Base-by-base conservation (phyloP, 2,329 filamentous ascomycete species). In the Alternaria hordeiaustralica region DNA sequence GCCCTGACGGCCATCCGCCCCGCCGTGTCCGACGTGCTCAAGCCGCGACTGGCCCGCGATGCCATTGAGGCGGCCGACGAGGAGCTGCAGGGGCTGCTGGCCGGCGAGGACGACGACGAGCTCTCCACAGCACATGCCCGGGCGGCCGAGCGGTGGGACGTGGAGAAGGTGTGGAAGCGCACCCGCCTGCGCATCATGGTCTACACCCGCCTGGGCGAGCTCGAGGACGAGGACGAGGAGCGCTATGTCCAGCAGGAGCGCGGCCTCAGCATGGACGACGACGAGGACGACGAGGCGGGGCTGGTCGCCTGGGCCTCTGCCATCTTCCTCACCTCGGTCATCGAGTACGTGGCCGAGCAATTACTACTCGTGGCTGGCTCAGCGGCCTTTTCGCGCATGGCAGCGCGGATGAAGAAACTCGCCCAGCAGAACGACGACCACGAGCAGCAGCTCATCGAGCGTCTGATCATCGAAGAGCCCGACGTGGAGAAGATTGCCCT, bases 181-280 rank as follows among this genome's bases (percentile, higher is more conserved):
- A 96, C 94, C 0, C 89, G 96, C 58, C 83, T 99, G 73, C 89
- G 96, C 64, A 97, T 96, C 79, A 99, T 99, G 96, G 95, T 99
- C 21, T 98, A 98, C 79, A 98, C 94, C 9, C 94, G 96, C 9
- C 84, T 99, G 7, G 96, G 96, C 47, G 95, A 99, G 76, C 90
- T 99, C 87, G 96, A 99, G 79, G 96, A 99, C 81, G 94, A 98
- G 70, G 96, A 99, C 69, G 96, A 98, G 79, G 95, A 97, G 75
- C 89, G 90, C 55, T 93, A 93, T 75, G 92, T 96, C 77, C 89
- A 94, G 68, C 89, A 93, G 72, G 93, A 96, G 69, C 83, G 81
- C 64, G 82, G 84, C 57, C 79, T 85, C 30, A 90, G 90, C 61
- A 86, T 89, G 51, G 91, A 79, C 60, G 72, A 77, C 1, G 75